Conservation (phyloP, 768 basidiomycete genomes). For the Candolleomyces efflorescens region DNA sequence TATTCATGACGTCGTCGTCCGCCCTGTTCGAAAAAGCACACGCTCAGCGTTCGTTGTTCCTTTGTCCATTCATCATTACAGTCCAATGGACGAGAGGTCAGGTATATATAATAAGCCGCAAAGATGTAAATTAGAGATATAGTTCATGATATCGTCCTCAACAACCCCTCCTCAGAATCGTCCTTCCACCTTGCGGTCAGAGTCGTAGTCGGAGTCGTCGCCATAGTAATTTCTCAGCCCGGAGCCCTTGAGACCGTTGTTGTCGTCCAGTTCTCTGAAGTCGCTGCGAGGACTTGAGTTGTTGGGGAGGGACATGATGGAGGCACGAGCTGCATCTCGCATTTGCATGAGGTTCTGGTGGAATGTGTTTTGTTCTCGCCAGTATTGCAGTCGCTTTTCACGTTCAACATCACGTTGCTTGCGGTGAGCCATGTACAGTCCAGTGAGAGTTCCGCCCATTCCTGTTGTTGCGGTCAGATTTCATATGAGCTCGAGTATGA, state of each 20-base stretch:
- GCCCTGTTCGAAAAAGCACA: too few species aligned
- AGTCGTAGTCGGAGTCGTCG: constrained; percentile 37
- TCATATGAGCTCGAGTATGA: background rate
- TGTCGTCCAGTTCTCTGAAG: constrained; percentile 49
- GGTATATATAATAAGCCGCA: background rate
- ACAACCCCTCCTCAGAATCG: constrained; percentile 26
- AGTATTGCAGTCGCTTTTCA: constrained; percentile 83
- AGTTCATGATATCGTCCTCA: background rate
- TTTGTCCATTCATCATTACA: too few species aligned
- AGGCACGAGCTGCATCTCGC: constrained; percentile 69
- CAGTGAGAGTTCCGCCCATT: constrained; percentile 66
- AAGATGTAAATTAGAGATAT: background rate
- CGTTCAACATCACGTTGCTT: constrained; percentile 72
- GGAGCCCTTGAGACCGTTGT: constrained; percentile 47
- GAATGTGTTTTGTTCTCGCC: constrained; percentile 83
- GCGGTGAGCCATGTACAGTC: constrained; percentile 67
- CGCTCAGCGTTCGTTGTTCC: too few species aligned
- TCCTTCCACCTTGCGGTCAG: constrained; percentile 27
- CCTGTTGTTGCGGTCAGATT: constrained; percentile 37
- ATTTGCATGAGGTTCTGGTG: constrained; percentile 78
- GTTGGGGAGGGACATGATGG: constrained; percentile 53
- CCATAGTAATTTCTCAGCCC: constrained; percentile 52
- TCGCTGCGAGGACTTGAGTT: constrained; percentile 45
- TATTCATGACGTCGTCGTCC: background rate
- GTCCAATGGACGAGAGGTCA: too few species aligned